Evolutionary conservation across 768 basidiomycete genomes (phyloP), one percentile per base, ranked within the genome.

Genomic region (Russula brevipes): DNA sequence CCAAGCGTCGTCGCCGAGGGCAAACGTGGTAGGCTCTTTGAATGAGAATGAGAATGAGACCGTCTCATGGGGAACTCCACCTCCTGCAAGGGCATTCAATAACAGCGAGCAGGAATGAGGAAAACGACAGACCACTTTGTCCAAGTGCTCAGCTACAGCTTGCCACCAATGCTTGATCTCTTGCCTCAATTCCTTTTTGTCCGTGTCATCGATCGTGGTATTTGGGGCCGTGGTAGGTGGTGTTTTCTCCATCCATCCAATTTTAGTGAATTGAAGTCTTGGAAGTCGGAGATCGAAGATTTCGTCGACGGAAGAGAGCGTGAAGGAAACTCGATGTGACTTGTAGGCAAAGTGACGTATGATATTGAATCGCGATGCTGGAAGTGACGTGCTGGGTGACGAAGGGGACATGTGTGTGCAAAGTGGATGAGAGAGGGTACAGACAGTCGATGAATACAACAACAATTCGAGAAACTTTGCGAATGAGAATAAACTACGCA

Each of bases 131-230:
- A 86, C 86, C 64, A 89, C 73, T 64, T 78, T 76, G 66, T 86
- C 84, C 64, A 90, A 74, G 69, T 84, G 80, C 57, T 83, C 82
- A 0, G 82, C 76, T 7, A 89, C 73, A 17, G 80, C 79, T 67
- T 84, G 81, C 87, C 87, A 89, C 85, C 86, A 89, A 38, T 65
- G 68, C 70, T 76, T 79, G 63, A 89, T 88, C 70, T 89, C 85
- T 59, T 76, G 73, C 61, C 85, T 72, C n/a, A 89, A 71, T 3
- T 72, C 66, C 44, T 77, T 77, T 71, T 80, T 84, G 63, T 81
- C 81, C 24, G 76, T 76, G 38, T 73, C 72, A 12, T 54, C 65
- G 9, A 57, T 64, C 36, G 63, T 52, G 7, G 36, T 42, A 41
- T 31, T 65, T 14, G 45, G 35, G 10, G n/a, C 14, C 12, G 55